A percentile compares a stretch with the other conserved stretches of the same genome.
These are phyloP conservation scores for Hymenoscyphus repandus DNA, from an alignment of 2,329 filamentous ascomycete species.

Conservation along the genomic window DNA sequence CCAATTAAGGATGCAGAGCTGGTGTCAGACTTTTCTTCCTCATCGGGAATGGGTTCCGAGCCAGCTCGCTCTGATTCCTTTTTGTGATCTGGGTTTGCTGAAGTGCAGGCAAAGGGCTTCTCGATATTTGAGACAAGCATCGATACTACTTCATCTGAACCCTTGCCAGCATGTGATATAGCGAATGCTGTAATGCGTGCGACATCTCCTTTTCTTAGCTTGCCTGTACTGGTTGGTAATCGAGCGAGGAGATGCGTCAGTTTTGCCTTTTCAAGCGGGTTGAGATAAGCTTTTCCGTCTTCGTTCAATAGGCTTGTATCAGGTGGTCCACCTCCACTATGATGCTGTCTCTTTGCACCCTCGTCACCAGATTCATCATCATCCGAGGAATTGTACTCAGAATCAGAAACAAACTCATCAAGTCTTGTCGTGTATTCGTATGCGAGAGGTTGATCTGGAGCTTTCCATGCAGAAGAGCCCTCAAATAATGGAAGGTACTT, in stretches of 20 bases:
- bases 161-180: slow-evolving; percentile 77
- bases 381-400: slow-evolving; percentile 81
- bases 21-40: slow-evolving; percentile 50
- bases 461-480: slow-evolving; percentile 69
- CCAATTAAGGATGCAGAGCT: slow-evolving; percentile 73
- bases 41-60: slow-evolving; percentile 35
- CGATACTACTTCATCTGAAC: slow-evolving; percentile 86
- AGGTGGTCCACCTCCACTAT: slow-evolving; percentile 37
- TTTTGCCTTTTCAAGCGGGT: slow-evolving; percentile 78
- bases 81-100: slow-evolving; percentile 56
- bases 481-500: slow-evolving; percentile 68
- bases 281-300: slow-evolving; percentile 55
- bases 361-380: slow-evolving; percentile 65
- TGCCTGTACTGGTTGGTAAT: slow-evolving; percentile 69
- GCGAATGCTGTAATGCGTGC: slow-evolving; percentile 84
- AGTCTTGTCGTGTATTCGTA: slow-evolving; percentile 77
- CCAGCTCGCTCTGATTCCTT: slow-evolving; percentile 35
- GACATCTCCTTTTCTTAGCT: slow-evolving; percentile 77
- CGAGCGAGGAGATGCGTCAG: slow-evolving; percentile 78
- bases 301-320: slow-evolving; percentile 26
- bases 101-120: slow-evolving; percentile 67
- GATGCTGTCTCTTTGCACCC: slow-evolving; percentile 35
- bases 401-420: slow-evolving; percentile 75
- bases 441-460: slow-evolving; percentile 65
- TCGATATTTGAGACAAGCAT: slow-evolving; percentile 79